Evolutionary conservation across 805 yeast species (phyloP).

Genomic region (Metschnikowia koreensis): DNA sequence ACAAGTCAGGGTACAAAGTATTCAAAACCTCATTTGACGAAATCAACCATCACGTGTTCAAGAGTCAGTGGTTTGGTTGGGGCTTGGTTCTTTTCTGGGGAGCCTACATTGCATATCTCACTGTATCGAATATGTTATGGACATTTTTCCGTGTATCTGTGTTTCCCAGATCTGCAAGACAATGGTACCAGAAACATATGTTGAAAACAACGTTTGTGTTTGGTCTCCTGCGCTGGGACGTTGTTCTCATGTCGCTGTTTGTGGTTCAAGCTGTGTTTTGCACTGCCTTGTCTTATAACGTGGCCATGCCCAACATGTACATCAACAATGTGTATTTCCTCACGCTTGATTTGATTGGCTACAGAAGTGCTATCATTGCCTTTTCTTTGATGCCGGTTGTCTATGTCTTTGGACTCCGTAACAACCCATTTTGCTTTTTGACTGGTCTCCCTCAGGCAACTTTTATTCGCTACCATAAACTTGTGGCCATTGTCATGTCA

Average conservation of each 20-base stretch:
- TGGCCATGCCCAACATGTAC: conserved; percentile 17
- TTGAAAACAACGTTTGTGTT: conserved; percentile 5
- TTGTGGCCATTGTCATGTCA: conserved; percentile 16
- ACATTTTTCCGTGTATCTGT: conserved; percentile 11
- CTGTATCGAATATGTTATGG: conserved; percentile 15
- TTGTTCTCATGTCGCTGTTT: conserved; percentile 11
- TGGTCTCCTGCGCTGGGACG: conserved; percentile 12
- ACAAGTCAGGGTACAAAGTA: conserved; percentile 10
- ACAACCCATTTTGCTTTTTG: conserved; percentile 18
- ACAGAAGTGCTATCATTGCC: conserved; percentile 18
- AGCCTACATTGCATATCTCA: conserved; percentile 11
- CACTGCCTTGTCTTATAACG: conserved; percentile 18
- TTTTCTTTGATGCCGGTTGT: conserved; percentile 20
- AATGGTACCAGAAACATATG: conserved; percentile 13
- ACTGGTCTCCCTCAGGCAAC: conserved; percentile 18
- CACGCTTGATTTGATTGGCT: conserved; percentile 19
- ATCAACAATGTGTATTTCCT: conserved; percentile 15
- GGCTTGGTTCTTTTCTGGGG: conserved; percentile 19
- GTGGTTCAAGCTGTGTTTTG: conserved; percentile 13
- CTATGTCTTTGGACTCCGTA: conserved; percentile 18
- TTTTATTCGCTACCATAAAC: conserved; percentile 18
- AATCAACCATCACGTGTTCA: conserved; percentile 21
- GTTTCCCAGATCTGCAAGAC: conserved; percentile 7
- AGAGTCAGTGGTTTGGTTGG: conserved; percentile 22
- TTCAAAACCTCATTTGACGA: conserved; percentile 16